These are phyloP conservation scores for Kernera saxatilis DNA, from an alignment of 345 rosid genomes.

Conservation along the genomic window DNA sequence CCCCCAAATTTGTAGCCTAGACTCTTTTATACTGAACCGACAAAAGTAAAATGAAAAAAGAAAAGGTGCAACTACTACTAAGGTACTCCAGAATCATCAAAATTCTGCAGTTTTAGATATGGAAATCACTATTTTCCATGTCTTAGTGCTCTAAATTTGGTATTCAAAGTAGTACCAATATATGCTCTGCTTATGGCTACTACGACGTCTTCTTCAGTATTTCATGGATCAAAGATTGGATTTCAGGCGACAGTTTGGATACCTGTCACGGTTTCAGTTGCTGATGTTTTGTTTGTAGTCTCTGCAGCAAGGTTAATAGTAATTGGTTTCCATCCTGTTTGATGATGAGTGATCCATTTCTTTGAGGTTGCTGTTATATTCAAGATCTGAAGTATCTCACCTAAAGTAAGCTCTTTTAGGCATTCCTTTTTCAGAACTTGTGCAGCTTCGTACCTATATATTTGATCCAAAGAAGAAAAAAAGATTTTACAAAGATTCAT, in stretches of 20 bases:
- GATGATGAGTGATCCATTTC: constrained; percentile 68
- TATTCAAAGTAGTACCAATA: constrained; percentile 5
- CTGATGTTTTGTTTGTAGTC: constrained; percentile 22
- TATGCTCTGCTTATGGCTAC: constrained; percentile 3
- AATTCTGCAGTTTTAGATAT: constrained; percentile 23
- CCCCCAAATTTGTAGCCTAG: neutral
- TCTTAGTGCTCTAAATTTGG: constrained; percentile 6
- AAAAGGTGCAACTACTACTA: neutral
- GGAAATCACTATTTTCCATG: constrained; percentile 25
- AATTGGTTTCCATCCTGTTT: constrained; percentile 78
- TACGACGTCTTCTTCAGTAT: constrained; percentile 2
- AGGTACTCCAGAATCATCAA: constrained; percentile 6
- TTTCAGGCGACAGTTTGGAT: constrained; percentile 17
- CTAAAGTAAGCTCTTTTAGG: constrained; percentile 55
- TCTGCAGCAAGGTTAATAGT: constrained; percentile 40
- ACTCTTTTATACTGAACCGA: neutral
- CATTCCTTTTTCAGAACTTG: constrained; percentile 49
- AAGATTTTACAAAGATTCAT: neutral
- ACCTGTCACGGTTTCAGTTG: constrained; percentile 22
- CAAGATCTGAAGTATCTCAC: constrained; percentile 62
- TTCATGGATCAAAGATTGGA: neutral
- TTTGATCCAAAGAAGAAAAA: neutral
- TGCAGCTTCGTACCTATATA: constrained; percentile 76
- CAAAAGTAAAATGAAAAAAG: neutral
- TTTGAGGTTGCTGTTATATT: constrained; percentile 48